Conservation (phyloP, 2,329 filamentous ascomycete genomes). For the Coniochaeta prunicola region DNA sequence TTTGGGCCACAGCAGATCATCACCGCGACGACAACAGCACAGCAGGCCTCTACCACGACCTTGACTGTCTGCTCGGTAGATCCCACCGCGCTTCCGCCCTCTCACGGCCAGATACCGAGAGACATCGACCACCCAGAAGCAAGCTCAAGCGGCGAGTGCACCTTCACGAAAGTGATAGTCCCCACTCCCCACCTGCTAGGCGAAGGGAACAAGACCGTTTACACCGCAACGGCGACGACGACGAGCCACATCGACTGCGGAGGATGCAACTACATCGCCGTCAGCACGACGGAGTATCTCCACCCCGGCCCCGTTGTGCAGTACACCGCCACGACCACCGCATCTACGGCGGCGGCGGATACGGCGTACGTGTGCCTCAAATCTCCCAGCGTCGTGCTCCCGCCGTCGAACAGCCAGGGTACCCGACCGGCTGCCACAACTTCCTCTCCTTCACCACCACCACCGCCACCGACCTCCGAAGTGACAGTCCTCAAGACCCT, state of each 20-base stretch:
- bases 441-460: background rate
- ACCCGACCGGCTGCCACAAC: background rate
- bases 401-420: background rate
- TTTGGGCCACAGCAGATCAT: slow-evolving; percentile 5
- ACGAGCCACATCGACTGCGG: slow-evolving; percentile 17
- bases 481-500: background rate
- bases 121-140: background rate
- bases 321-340: slow-evolving; percentile 7
- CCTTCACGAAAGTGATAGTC: background rate
- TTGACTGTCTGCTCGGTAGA: background rate
- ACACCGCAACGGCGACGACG: slow-evolving; percentile 15
- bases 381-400: background rate
- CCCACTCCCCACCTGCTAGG: background rate
- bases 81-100: background rate
- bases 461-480: background rate
- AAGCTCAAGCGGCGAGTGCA: background rate
- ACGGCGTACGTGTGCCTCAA: background rate
- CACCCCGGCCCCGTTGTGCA: slow-evolving; percentile 6
- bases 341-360: background rate
- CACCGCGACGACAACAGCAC: slow-evolving; percentile 4
- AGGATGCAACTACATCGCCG: slow-evolving; percentile 13
- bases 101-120: background rate
- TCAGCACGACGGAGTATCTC: background rate
- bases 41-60: background rate
- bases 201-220: slow-evolving; percentile 14